Percentiles rank a stretch among this genome's conserved stretches.
phyloP scores from a whole-genome alignment of 2,329 filamentous ascomycete species.

The Diplocarpon mali region DNA sequence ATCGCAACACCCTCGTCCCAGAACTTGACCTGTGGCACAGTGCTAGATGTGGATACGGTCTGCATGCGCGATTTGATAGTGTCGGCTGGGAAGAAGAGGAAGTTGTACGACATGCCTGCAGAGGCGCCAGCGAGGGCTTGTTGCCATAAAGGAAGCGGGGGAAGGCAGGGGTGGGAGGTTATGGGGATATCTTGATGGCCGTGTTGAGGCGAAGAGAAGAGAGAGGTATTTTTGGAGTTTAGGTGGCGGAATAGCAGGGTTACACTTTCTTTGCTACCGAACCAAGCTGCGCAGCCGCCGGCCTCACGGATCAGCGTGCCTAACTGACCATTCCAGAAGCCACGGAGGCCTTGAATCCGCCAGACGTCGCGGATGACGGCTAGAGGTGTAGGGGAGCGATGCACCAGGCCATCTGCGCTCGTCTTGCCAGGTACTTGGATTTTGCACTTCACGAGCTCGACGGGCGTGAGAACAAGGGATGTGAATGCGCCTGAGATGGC shows the following conservation, averaged over 20 bases:
- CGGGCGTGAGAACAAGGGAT: conserved; percentile 81
- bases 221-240: conserved; percentile 32
- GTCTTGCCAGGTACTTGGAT: conserved; percentile 63
- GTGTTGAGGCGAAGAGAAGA: neutral
- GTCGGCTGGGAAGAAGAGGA: conserved; percentile 92
- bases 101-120: conserved; percentile 92
- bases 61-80: conserved; percentile 98
- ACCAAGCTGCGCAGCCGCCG: conserved; percentile 90
- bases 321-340: conserved; percentile 92
- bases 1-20: conserved; percentile 57
- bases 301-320: conserved; percentile 91
- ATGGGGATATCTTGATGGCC: conserved; percentile 8
- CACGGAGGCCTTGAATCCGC: conserved; percentile 66
- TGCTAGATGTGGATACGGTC: conserved; percentile 53
- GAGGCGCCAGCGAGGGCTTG: conserved; percentile 79
- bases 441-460: conserved; percentile 96
- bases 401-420: conserved; percentile 31
- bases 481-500: conserved; percentile 82
- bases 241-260: conserved; percentile 34
- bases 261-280: conserved; percentile 77
- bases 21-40: conserved; percentile 52
- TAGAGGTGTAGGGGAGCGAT: conserved; percentile 48
- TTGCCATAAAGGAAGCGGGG: conserved; percentile 67
- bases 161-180: conserved; percentile 24
- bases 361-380: conserved; percentile 70